Conservation (phyloP, 768 basidiomycete genomes). For the Calocybe indica region DNA sequence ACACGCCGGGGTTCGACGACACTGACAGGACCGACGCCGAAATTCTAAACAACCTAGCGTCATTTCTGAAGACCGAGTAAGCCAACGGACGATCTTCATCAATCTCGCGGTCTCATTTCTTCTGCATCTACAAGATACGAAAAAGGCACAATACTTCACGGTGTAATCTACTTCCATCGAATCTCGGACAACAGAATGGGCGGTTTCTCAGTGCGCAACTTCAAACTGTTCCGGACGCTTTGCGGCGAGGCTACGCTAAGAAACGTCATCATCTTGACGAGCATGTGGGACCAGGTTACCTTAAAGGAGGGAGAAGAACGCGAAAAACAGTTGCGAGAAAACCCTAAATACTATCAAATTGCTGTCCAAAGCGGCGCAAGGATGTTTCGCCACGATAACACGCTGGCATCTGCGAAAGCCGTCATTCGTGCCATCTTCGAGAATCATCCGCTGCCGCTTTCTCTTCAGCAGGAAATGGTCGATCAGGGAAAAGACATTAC, state of each 20-base stretch:
- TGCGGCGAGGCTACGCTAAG: constrained; percentile 14
- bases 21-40: constrained; percentile 14
- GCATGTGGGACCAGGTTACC: constrained; percentile 23
- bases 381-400: background rate
- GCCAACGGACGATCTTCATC: background rate
- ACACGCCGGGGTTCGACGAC: constrained; percentile 22
- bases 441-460: background rate
- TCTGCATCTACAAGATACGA: constrained; percentile 10
- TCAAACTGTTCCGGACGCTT: constrained; percentile 19
- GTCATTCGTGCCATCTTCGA: background rate
- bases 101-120: background rate
- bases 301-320: constrained; percentile 1
- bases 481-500: background rate
- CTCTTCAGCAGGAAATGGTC: background rate
- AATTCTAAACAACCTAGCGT: constrained; percentile 16
- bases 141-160: constrained; percentile 13
- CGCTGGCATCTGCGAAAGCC: background rate
- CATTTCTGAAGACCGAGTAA: constrained; percentile 19
- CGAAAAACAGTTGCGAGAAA: background rate
- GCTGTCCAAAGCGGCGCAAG: background rate
- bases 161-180: constrained; percentile 17
- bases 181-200: constrained; percentile 22
- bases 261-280: constrained; percentile 23
- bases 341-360: background rate
- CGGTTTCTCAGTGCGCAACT: constrained; percentile 19